phyloP scores from a whole-genome alignment of 2,329 filamentous ascomycete genomes.

The Hymenoscyphus scutula region DNA sequence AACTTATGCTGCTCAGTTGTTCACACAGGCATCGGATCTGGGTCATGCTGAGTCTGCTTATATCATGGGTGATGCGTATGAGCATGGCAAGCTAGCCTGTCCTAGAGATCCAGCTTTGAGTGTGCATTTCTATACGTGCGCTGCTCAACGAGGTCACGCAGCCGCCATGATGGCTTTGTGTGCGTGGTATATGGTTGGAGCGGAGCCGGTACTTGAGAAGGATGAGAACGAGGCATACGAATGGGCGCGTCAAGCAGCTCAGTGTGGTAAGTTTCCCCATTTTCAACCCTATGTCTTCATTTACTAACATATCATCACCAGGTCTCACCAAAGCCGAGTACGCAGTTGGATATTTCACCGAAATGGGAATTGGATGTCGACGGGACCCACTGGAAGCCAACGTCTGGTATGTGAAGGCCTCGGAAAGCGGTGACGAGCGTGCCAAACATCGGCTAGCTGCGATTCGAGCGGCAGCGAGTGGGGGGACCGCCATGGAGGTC shows the following conservation, averaged over 20 bases:
- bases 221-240: conserved; percentile 96
- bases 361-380: conserved; percentile 96
- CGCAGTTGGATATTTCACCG: conserved; percentile 93
- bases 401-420: conserved; percentile 96
- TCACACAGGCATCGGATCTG: conserved; percentile 90
- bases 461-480: conserved; percentile 76
- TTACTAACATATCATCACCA: conserved; percentile 16
- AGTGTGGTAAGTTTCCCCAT: conserved; percentile 63
- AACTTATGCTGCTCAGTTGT: conserved; percentile 86
- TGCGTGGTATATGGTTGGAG: conserved; percentile 97
- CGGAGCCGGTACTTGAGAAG: conserved; percentile 86
- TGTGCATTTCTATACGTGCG: conserved; percentile 95
- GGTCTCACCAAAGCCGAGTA: conserved; percentile 71
- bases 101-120: conserved; percentile 89
- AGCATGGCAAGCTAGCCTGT: conserved; percentile 84
- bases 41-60: conserved; percentile 84
- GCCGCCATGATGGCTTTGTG: conserved; percentile 97
- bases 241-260: conserved; percentile 86
- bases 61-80: conserved; percentile 93
- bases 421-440: conserved; percentile 85
- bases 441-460: conserved; percentile 83
- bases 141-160: conserved; percentile 79
- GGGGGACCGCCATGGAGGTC: conserved; percentile 36
- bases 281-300: background rate
- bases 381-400: conserved; percentile 95